Evolutionary conservation across 306 rosid genomes (phyloP).

Genomic region (Glycine soja): DNA sequence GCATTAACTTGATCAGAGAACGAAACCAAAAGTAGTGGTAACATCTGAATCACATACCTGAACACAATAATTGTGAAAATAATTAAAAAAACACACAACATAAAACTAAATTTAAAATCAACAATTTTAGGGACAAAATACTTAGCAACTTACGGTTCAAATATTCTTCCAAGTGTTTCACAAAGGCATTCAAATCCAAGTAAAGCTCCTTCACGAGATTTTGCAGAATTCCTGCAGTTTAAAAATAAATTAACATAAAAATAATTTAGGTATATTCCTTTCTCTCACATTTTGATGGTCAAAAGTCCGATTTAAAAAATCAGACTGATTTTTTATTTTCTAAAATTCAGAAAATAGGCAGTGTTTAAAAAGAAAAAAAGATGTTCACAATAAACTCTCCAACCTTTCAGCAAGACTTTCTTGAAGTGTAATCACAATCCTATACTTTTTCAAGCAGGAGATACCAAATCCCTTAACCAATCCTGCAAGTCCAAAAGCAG

Average conservation of each 20-base stretch:
- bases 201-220: constrained; percentile 92
- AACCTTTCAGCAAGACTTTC: constrained; percentile 90
- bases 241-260: constrained; percentile 23
- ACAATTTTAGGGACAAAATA: constrained; percentile 24
- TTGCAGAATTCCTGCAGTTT: constrained; percentile 85
- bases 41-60: constrained; percentile 95
- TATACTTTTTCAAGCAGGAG: constrained; percentile 81
- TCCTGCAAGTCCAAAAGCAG: constrained; percentile 98
- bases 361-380: neutral
- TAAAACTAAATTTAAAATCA: constrained; percentile 10
- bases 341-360: constrained; percentile 1
- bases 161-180: constrained; percentile 89
- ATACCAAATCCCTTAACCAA: constrained; percentile 93
- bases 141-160: constrained; percentile 85
- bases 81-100: constrained; percentile 20
- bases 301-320: neutral
- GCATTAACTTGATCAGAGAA: constrained; percentile 98
- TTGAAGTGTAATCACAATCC: constrained; percentile 70
- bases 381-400: constrained; percentile 29
- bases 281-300: neutral
- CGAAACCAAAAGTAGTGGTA: constrained; percentile 90
- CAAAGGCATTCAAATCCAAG: constrained; percentile 98
- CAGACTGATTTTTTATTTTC: neutral
- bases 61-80: constrained; percentile 34
- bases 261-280: neutral